Conservation (phyloP, 23 red algal genomes). For the Cyanidium caldarium region DNA sequence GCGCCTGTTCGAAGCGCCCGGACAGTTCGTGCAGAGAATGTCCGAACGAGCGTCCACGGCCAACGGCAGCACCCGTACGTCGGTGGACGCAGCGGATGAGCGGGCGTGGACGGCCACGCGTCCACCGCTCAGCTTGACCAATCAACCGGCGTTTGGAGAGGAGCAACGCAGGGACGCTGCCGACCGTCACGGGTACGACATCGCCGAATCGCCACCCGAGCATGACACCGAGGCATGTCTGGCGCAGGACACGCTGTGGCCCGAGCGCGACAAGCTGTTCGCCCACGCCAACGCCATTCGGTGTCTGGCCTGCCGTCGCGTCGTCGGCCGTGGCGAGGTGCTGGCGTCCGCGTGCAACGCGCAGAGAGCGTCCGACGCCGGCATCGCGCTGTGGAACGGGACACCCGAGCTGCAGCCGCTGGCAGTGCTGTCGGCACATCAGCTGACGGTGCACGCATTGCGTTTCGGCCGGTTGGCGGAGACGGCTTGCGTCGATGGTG, state of each 20-base stretch:
- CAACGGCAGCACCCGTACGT: too few relatives aligned
- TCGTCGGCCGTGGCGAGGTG: background rate
- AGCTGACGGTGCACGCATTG: constrained; percentile 6
- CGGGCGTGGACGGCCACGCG: background rate
- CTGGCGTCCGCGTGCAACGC: constrained; percentile 6
- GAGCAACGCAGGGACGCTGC: background rate
- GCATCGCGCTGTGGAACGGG: constrained; percentile 4
- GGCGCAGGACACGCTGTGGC: constrained; percentile 14
- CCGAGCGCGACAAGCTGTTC: constrained; percentile 12
- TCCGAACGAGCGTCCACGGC: background rate
- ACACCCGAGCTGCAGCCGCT: too few relatives aligned
- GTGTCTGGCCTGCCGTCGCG: background rate
- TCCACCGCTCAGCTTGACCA: background rate
- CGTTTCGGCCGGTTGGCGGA: background rate
- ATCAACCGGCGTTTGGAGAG: background rate
- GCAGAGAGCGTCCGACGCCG: background rate
- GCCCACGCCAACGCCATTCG: constrained; percentile 2
- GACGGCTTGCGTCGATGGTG: too few relatives aligned
- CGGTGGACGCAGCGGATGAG: too few relatives aligned
- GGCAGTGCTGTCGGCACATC: background rate
- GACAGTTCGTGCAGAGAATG: background rate
- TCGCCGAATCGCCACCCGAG: background rate
- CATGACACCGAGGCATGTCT: background rate
- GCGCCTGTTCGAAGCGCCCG: constrained; percentile 6
- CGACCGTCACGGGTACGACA: background rate